Evolutionary conservation across 305 asterid genomes (phyloP).

Genomic region (Petunia hybrid): DNA sequence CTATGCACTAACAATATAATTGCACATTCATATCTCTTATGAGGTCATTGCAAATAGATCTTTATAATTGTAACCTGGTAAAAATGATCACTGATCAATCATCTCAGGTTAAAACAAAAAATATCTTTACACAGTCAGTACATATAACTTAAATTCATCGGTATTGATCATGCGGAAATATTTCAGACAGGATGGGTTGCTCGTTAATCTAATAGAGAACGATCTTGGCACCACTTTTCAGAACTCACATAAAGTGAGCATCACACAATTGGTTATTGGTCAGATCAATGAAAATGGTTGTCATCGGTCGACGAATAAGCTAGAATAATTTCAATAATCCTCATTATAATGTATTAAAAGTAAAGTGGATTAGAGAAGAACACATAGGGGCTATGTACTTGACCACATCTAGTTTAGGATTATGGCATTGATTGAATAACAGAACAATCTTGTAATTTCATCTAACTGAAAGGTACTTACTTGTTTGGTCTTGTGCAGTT

Average conservation of each 20-base stretch:
- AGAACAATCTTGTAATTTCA: not conserved
- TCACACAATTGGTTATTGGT: not conserved
- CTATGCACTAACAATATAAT: not conserved
- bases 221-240: not conserved
- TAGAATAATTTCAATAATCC: too few relatives aligned
- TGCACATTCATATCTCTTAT: not conserved
- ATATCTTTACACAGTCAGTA: not conserved
- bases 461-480: not conserved
- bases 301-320: too few relatives aligned
- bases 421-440: not conserved
- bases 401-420: not conserved
- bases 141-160: not conserved
- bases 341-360: too few relatives aligned
- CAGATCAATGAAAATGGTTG: too few relatives aligned
- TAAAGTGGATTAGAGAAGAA: too few relatives aligned
- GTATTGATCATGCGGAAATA: not conserved
- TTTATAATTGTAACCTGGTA: not conserved
- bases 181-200: not conserved
- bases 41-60: too few relatives aligned
- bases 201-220: not conserved
- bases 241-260: not conserved
- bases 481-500: slow-evolving; percentile 51
- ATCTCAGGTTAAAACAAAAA: not conserved
- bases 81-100: not conserved
- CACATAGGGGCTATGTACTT: too few relatives aligned